phyloP scores from a whole-genome alignment of 2,329 filamentous ascomycete genomes.

The Monilinia fructigena region DNA sequence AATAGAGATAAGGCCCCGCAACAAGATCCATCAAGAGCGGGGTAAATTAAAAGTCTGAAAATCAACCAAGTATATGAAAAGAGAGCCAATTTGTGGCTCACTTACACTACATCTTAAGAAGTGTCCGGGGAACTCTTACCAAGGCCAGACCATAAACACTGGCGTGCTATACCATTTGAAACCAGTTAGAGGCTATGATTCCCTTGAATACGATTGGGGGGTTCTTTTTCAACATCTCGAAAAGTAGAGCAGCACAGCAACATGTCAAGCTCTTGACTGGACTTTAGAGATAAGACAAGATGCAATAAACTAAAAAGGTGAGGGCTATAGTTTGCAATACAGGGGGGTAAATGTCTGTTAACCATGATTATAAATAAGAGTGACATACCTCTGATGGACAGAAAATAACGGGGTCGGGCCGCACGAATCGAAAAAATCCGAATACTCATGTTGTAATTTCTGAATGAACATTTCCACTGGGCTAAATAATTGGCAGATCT shows the following conservation, averaged over 20 bases:
- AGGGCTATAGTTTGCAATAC: too few relatives aligned
- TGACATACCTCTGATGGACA: neutral
- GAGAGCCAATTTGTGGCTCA: neutral
- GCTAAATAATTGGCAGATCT: neutral
- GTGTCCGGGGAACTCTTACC: neutral
- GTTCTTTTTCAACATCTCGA: neutral
- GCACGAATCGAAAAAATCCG: neutral
- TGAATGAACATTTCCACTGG: neutral
- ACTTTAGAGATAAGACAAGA: neutral
- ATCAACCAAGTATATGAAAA: neutral
- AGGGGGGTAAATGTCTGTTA: neutral
- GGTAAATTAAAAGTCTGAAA: neutral
- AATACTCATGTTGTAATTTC: neutral
- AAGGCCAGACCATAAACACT: neutral
- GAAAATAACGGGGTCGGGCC: neutral
- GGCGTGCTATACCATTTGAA: neutral
- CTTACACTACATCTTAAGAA: neutral
- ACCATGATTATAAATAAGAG: neutral
- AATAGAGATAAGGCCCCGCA: neutral
- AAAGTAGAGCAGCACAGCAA: neutral
- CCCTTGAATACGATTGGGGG: neutral
- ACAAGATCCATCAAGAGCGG: slow-evolving; percentile 1
- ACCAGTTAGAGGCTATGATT: neutral
- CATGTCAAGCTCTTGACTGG: neutral
- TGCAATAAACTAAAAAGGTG: neutral